Conservation (phyloP, 2,329 filamentous ascomycete genomes). For the Dothistroma septosporum region DNA sequence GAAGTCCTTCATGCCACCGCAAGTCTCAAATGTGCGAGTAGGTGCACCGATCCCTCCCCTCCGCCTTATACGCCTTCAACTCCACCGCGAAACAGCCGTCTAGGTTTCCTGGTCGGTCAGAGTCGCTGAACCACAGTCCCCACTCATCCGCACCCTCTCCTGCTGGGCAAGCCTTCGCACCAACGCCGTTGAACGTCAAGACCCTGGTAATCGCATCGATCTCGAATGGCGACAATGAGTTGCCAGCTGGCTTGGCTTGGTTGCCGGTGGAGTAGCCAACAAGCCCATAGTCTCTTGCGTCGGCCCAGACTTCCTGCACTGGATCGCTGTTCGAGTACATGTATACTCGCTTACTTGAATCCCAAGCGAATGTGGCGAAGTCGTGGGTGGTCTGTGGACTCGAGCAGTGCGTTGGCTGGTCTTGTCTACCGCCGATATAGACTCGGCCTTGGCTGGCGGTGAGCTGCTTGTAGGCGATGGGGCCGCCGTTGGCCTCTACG, state of each 20-base stretch:
- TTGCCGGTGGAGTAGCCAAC: neutral
- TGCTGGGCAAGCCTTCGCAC: constrained; percentile 5
- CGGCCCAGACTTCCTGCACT: constrained; percentile 6
- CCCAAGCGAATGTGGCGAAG: constrained; percentile 6
- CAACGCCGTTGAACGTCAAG: constrained; percentile 1
- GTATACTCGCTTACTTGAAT: constrained; percentile 1
- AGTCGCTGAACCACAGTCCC: neutral
- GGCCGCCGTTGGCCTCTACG: neutral
- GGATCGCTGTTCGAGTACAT: neutral
- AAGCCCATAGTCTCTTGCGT: neutral
- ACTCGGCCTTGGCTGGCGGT: neutral
- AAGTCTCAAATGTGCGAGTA: neutral
- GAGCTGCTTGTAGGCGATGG: neutral
- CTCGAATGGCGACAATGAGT: neutral
- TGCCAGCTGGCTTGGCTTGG: neutral
- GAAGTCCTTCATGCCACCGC: neutral
- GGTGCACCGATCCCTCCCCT: constrained; percentile 3
- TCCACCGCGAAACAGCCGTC: constrained; percentile 2
- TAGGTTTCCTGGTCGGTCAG: neutral
- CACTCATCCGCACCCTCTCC: neutral
- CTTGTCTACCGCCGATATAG: constrained; percentile 6
- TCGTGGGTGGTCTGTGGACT: neutral
- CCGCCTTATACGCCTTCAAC: constrained; percentile 1
- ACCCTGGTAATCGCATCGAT: neutral
- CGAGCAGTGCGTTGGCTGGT: neutral